A percentile compares a stretch with the other conserved stretches of the same genome.
These are phyloP conservation scores for Cyclotella atomus DNA, from an alignment of 108 stramenopile genomes.

Conservation along the genomic window DNA sequence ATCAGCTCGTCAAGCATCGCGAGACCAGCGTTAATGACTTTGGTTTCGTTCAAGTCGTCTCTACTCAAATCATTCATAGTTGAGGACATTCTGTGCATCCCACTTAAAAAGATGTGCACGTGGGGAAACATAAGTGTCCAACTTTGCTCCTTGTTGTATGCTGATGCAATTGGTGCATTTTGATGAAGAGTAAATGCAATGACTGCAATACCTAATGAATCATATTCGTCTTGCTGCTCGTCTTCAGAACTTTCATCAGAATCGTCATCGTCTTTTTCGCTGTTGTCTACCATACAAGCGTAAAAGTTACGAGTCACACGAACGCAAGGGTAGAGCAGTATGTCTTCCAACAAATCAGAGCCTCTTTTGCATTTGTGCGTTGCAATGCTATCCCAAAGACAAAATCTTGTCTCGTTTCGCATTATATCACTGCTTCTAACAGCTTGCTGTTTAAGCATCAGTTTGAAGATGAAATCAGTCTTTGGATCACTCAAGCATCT, in stretches of 20 bases:
- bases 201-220: conserved; percentile 22
- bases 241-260: neutral
- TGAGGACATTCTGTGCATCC: conserved; percentile 6
- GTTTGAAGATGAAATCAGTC: conserved; percentile 12
- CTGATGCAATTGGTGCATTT: conserved; percentile 16
- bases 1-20: conserved; percentile 36
- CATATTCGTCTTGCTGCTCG: neutral
- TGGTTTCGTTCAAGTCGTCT: conserved; percentile 9
- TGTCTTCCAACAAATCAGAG: conserved; percentile 24
- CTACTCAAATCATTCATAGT: conserved; percentile 16
- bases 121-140: conserved; percentile 34
- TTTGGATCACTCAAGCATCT: conserved; percentile 3
- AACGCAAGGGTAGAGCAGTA: conserved; percentile 20
- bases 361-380: neutral
- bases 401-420: neutral
- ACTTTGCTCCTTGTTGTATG: conserved; percentile 21
- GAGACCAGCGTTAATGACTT: conserved; percentile 13
- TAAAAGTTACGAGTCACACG: neutral
- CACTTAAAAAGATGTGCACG: conserved; percentile 13
- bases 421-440: neutral
- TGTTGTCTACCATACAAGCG: neutral
- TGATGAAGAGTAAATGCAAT: conserved; percentile 23
- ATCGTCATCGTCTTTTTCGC: conserved; percentile 5
- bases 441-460: neutral
- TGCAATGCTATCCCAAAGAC: neutral